These are phyloP conservation scores for Scheffersomyces segobiensis DNA, from an alignment of 1,139 yeast species.

Conservation along the genomic window DNA sequence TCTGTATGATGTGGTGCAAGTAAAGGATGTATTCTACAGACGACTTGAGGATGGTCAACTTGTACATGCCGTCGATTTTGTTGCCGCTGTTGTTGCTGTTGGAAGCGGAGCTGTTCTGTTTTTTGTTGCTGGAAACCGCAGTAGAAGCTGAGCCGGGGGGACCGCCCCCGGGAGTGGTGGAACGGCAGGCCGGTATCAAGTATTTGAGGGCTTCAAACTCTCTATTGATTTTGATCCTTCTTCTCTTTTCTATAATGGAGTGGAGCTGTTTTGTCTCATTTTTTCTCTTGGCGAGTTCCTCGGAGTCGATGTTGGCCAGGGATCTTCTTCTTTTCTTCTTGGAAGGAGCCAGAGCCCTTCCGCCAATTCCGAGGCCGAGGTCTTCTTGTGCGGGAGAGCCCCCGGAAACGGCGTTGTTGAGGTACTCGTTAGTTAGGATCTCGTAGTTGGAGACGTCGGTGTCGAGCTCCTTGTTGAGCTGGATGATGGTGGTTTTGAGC, in stretches of 20 bases:
- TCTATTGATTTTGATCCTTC: constrained; percentile 76
- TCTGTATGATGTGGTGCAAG: constrained; percentile 57
- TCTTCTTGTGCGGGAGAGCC: background rate
- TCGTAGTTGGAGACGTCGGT: constrained; percentile 43
- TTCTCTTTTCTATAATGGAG: constrained; percentile 75
- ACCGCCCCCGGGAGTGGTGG: constrained; percentile 20
- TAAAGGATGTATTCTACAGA: constrained; percentile 79
- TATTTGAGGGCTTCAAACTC: constrained; percentile 81
- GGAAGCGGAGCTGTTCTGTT: constrained; percentile 5
- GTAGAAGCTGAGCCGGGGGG: constrained; percentile 7
- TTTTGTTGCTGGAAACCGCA: constrained; percentile 14
- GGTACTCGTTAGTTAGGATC: constrained; percentile 42
- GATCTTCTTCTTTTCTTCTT: constrained; percentile 51
- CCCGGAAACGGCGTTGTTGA: constrained; percentile 5
- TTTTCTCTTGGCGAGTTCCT: constrained; percentile 55
- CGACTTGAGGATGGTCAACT: constrained; percentile 74
- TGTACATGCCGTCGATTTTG: constrained; percentile 70
- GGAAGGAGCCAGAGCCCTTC: constrained; percentile 7
- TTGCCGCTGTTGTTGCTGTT: constrained; percentile 23
- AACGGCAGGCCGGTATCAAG: constrained; percentile 75
- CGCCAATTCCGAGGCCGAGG: background rate
- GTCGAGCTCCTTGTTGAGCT: constrained; percentile 52
- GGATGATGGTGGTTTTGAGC: constrained; percentile 62
- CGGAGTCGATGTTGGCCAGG: constrained; percentile 46
- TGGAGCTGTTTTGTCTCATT: constrained; percentile 66